Base-by-base conservation (phyloP, 2,329 filamentous ascomycete genomes). In the Colletotrichum liriopes region DNA sequence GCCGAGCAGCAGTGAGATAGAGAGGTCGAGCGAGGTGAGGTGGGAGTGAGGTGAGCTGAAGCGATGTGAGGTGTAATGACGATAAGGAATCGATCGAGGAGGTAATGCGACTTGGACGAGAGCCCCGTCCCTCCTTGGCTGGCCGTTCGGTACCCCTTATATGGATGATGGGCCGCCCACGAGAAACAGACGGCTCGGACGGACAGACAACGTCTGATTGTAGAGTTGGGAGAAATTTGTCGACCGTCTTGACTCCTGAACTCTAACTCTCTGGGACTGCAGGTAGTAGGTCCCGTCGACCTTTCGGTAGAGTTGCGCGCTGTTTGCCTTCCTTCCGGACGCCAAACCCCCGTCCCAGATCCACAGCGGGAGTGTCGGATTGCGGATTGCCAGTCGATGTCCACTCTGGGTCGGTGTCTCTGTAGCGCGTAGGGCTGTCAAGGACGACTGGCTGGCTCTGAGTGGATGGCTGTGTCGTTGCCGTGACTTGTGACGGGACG, bases 361-460 rank as follows among this genome's bases (percentile, higher is more conserved):
- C 54, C 70, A 65, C 59, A 70, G 65, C 65, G 66, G 70, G 65
- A 69, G 55, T 47, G 45, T 72, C 52, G 59, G 65, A 43, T 56
- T 70, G 49, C 39, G 54, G 35, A 35, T 39, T 26, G 35, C 60
- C 54, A n/a, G 39, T 64, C 29, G 32, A 29, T 56, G 63, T 29
- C 45, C 35, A 51, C 52, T 51, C 43, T 61, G 39, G 61, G 61
- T 6, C 39, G 45, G 39, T 51, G 29, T 56, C 51, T 23, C 32
- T 37, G 23, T 61, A 51, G 18, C 47, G 18, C 47, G 56, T 72
- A 70, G 47, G 70, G 70, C 65, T 69, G 59, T 43, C 37, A 64
- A 23, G 37, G 55, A 58, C n/a, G 26, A 37, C 14, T 56, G 37
- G 39, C 51, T 35, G 26, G 29, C 62, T 65, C 20, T 56, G 26